Evolutionary conservation across 2,329 filamentous ascomycete species (phyloP).

Genomic region (Pezicula carpinea): DNA sequence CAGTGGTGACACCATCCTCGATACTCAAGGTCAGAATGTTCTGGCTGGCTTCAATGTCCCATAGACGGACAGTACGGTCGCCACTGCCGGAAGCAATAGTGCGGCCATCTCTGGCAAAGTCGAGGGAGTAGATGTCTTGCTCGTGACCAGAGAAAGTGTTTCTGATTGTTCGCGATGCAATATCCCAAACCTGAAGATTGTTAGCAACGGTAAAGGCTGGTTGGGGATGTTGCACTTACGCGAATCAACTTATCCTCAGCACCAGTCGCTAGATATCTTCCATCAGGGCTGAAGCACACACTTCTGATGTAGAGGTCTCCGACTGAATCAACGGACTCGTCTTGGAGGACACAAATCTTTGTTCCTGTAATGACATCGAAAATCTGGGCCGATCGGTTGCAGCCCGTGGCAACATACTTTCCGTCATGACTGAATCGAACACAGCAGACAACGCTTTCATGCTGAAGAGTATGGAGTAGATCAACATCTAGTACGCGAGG

Average conservation of each 20-base stretch:
- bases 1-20: slow-evolving; percentile 94
- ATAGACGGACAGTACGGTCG: slow-evolving; percentile 89
- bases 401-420: slow-evolving; percentile 92
- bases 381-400: slow-evolving; percentile 98
- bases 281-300: slow-evolving; percentile 97
- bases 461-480: slow-evolving; percentile 84
- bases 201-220: slow-evolving; percentile 13
- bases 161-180: slow-evolving; percentile 74
- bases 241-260: slow-evolving; percentile 97
- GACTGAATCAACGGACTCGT: slow-evolving; percentile 79
- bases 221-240: slow-evolving; percentile 47
- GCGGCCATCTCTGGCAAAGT: slow-evolving; percentile 89
- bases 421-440: slow-evolving; percentile 95
- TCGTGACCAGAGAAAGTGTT: slow-evolving; percentile 96
- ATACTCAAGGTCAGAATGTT: slow-evolving; percentile 85
- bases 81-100: slow-evolving; percentile 95
- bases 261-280: slow-evolving; percentile 88
- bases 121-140: slow-evolving; percentile 95
- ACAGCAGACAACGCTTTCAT: slow-evolving; percentile 97
- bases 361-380: slow-evolving; percentile 87
- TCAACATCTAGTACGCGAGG: slow-evolving; percentile 89
- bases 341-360: slow-evolving; percentile 85
- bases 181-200: slow-evolving; percentile 82
- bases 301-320: slow-evolving; percentile 96
- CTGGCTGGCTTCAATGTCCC: slow-evolving; percentile 84